Evolutionary conservation across 495 filamentous ascomycete species (phyloP).

Genomic region (Neurospora tetraspora): DNA sequence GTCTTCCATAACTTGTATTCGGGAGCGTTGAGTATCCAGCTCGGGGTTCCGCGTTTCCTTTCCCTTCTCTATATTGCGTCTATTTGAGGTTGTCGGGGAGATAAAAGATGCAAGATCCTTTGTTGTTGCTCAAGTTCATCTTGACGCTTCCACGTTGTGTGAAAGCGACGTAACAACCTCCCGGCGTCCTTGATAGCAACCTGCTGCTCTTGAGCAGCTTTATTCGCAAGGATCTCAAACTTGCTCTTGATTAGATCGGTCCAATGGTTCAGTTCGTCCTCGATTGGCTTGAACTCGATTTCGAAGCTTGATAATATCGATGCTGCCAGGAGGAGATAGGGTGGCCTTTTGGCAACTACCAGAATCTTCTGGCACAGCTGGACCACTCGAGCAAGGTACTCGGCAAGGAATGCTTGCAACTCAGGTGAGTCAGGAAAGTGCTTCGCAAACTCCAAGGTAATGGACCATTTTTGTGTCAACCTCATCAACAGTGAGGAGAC

Average conservation of each 20-base stretch:
- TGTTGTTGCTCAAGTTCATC: not conserved
- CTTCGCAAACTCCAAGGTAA: not conserved
- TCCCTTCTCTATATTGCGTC: not conserved
- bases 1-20: not conserved
- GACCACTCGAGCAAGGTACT: constrained; percentile 2
- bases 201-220: not conserved
- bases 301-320: constrained; percentile 1
- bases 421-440: not conserved
- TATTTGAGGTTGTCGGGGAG: not conserved
- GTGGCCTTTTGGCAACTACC: not conserved
- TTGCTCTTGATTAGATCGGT: not conserved
- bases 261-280: not conserved
- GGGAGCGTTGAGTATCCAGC: not conserved
- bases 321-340: not conserved
- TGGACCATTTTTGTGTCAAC: not conserved
- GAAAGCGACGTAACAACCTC: no score
- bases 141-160: not conserved
- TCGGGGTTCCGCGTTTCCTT: not conserved
- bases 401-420: not conserved
- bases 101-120: not conserved
- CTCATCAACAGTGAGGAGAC: not conserved
- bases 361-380: not conserved
- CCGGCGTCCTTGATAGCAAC: not conserved
- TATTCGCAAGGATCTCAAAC: not conserved
- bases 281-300: not conserved